Conservation (phyloP, 208 protist species). For the Leishmania tropica region DNA sequence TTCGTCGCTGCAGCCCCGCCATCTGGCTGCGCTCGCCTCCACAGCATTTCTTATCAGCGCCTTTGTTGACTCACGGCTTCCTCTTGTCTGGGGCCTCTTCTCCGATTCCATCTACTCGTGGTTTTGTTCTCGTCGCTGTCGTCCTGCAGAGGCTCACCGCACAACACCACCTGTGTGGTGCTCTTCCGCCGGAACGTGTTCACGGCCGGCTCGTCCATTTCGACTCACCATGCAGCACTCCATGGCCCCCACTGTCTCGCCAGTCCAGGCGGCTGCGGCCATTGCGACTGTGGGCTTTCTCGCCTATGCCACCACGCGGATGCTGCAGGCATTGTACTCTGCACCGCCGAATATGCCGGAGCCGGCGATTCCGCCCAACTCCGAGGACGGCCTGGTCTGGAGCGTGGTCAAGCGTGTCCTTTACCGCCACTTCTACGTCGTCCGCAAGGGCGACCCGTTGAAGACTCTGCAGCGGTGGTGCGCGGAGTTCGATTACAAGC, state of each 20-base stretch:
- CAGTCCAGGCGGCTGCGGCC: conserved; percentile 1
- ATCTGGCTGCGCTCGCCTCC: neutral
- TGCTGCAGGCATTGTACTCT: conserved; percentile 29
- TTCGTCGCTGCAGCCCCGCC: neutral
- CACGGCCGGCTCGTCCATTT: neutral
- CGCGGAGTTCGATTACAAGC: conserved; percentile 43
- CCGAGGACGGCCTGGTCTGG: conserved; percentile 35
- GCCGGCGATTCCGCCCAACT: conserved; percentile 39
- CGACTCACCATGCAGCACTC: conserved; percentile 2
- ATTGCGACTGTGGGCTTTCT: conserved; percentile 14
- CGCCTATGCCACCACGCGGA: conserved; percentile 23
- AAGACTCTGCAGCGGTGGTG: conserved; percentile 48
- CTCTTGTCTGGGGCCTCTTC: neutral
- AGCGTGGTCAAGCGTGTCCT: conserved; percentile 50
- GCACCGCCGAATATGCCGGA: conserved; percentile 42
- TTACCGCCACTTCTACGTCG: conserved; percentile 58
- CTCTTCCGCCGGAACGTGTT: neutral
- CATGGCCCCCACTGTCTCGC: conserved; percentile 5
- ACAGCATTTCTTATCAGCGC: neutral
- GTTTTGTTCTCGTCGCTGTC: neutral
- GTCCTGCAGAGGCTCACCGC: neutral
- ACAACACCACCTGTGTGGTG: neutral
- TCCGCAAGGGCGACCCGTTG: conserved; percentile 48
- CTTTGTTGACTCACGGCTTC: neutral
- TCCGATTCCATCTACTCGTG: neutral